Evolutionary conservation across 2,329 filamentous ascomycete genomes (phyloP).

Genomic region (Talaromyces verruculosus): DNA sequence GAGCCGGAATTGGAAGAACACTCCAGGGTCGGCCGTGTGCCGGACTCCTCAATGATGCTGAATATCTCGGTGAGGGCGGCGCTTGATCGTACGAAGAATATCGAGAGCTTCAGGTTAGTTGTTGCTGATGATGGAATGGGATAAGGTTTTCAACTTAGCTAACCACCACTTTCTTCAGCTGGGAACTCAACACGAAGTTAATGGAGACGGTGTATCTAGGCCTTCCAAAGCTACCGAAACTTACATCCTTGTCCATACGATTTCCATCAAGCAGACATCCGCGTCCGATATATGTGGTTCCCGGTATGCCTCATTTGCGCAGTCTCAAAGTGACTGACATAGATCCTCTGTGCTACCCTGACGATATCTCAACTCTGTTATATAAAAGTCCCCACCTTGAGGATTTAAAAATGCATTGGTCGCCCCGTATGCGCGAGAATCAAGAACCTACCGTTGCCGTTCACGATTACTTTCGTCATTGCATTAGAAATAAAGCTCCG

Average conservation of each 20-base stretch:
- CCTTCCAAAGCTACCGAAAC: constrained; percentile 49
- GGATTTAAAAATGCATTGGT: constrained; percentile 60
- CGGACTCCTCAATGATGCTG: constrained; percentile 65
- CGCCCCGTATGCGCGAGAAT: constrained; percentile 59
- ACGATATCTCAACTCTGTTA: constrained; percentile 60
- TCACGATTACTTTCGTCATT: constrained; percentile 57
- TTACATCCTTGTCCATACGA: constrained; percentile 56
- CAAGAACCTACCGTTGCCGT: constrained; percentile 59
- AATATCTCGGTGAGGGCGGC: constrained; percentile 61
- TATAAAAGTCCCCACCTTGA: constrained; percentile 55
- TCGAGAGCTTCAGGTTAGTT: constrained; percentile 54
- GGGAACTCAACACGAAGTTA: constrained; percentile 62
- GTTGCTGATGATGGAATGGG: background rate
- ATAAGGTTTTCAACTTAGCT: background rate
- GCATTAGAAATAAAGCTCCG: constrained; percentile 48
- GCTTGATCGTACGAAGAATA: constrained; percentile 58
- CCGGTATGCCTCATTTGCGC: constrained; percentile 56
- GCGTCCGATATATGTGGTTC: constrained; percentile 57
- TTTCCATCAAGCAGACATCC: constrained; percentile 59
- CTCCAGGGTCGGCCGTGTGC: constrained; percentile 57
- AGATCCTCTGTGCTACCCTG: constrained; percentile 64
- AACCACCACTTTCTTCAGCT: constrained; percentile 39
- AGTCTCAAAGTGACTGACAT: constrained; percentile 58
- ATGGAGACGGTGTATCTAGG: constrained; percentile 60
- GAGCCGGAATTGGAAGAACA: constrained; percentile 60